Evolutionary conservation across 2,329 filamentous ascomycete genomes (phyloP).

Genomic region (Phoma herbarum): DNA sequence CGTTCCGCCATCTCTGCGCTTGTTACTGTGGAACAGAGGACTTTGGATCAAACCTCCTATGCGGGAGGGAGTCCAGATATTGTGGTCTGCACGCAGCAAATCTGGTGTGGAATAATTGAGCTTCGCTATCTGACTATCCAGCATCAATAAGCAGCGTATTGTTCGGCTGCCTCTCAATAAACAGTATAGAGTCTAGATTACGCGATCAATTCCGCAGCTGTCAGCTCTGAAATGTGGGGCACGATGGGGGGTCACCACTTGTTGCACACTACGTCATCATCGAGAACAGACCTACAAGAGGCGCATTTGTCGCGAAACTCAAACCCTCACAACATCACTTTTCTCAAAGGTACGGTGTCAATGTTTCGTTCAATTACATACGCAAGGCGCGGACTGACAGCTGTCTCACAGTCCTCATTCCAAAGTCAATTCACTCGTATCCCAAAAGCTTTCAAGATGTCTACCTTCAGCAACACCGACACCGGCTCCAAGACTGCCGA

Average conservation of each 20-base stretch:
- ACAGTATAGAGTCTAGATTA: conserved; percentile 6
- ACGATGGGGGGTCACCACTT: not conserved
- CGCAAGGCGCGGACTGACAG: conserved; percentile 30
- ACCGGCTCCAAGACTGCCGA: conserved; percentile 64
- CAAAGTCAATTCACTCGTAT: conserved; percentile 18
- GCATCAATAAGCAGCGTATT: not conserved
- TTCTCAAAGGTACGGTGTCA: conserved; percentile 22
- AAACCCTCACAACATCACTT: conserved; percentile 8
- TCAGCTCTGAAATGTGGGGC: conserved; percentile 11
- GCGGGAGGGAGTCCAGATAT: not conserved
- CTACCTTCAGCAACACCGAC: conserved; percentile 51
- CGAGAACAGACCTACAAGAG: conserved; percentile 8
- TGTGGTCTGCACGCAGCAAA: not conserved
- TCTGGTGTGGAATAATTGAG: not conserved
- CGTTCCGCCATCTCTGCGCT: not conserved
- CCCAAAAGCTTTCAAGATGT: conserved; percentile 38
- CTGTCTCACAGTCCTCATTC: conserved; percentile 27
- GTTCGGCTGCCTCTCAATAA: not conserved
- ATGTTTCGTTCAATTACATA: conserved; percentile 21
- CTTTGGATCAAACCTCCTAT: not conserved
- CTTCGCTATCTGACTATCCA: not conserved
- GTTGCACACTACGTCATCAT: conserved; percentile 8
- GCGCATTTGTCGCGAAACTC: conserved; percentile 3
- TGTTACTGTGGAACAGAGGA: not conserved
- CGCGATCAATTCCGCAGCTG: conserved; percentile 5